Percentiles rank a stretch among this genome's conserved stretches.
phyloP scores from a whole-genome alignment of 2,329 filamentous ascomycete species.

The Biscogniauxia marginata region DNA sequence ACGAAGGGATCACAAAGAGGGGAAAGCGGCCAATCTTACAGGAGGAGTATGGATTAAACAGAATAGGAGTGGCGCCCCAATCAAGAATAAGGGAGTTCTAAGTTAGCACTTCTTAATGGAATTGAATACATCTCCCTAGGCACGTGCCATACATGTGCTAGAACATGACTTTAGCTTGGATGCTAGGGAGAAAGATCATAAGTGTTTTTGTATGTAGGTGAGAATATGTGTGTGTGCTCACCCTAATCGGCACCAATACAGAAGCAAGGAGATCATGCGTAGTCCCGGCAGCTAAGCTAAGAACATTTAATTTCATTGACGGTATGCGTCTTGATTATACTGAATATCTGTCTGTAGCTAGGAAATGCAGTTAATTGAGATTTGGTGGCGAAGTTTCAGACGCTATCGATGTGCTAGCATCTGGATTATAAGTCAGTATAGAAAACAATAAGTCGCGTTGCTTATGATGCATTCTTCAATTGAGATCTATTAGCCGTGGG shows the following conservation, averaged over 20 bases:
- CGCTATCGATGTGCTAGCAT: not conserved
- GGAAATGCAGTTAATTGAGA: not conserved
- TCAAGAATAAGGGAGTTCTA: not conserved
- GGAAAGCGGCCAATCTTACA: not conserved
- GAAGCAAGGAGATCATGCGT: not conserved
- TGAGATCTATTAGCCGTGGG: not conserved
- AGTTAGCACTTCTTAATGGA: not conserved
- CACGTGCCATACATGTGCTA: not conserved
- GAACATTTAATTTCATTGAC: not conserved
- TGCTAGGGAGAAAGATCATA: not conserved
- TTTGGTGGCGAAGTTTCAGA: not conserved
- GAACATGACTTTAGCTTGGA: not conserved
- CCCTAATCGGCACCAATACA: not conserved
- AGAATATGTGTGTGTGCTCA: not conserved
- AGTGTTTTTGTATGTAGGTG: not conserved
- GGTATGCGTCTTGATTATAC: not conserved
- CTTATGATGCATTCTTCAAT: not conserved
- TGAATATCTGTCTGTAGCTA: not conserved
- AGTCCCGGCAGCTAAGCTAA: too few relatives aligned
- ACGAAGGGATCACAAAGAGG: not conserved
- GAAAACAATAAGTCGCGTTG: not conserved
- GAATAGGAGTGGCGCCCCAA: not conserved
- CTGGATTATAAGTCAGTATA: not conserved
- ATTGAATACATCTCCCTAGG: not conserved
- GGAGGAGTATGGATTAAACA: not conserved